Evolutionary conservation across 306 rosid genomes (phyloP).

Genomic region (Ziziphus jujuba): DNA sequence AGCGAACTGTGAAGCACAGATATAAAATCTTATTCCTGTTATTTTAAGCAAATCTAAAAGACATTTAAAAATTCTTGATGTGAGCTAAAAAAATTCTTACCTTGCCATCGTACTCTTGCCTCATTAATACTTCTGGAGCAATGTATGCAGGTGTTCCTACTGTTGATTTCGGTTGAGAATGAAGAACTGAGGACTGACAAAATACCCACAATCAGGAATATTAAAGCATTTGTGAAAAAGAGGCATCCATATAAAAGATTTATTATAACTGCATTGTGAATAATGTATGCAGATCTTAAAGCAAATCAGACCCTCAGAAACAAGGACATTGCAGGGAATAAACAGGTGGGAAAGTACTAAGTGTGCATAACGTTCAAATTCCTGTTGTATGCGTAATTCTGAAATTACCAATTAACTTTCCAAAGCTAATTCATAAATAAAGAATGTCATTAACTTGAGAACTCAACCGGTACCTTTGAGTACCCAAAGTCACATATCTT

Average conservation of each 20-base stretch:
- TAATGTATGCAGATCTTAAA: neutral
- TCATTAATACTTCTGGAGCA: conserved; percentile 89
- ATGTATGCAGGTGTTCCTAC: conserved; percentile 98
- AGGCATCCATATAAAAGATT: conserved; percentile 1
- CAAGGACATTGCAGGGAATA: neutral
- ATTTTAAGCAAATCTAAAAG: neutral
- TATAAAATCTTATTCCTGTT: no score
- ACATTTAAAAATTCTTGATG: neutral
- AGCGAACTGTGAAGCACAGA: neutral
- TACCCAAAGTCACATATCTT: conserved; percentile 98
- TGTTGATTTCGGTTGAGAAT: conserved; percentile 96
- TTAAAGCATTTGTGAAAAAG: neutral
- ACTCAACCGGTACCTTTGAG: conserved; percentile 61
- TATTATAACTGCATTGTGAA: neutral
- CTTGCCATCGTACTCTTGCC: conserved; percentile 95
- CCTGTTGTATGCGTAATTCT: no score
- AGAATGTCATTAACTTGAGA: conserved; percentile 4
- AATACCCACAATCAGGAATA: conserved; percentile 28
- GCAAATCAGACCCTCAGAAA: conserved; percentile 1
- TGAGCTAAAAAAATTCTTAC: conserved; percentile 34
- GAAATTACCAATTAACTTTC: no score
- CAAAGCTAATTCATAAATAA: neutral
- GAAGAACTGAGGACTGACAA: conserved; percentile 84
- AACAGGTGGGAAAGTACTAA: no score
- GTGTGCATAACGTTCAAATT: no score